Base-by-base conservation (phyloP, 495 filamentous ascomycete species). In the Pyrenula aspistea region DNA sequence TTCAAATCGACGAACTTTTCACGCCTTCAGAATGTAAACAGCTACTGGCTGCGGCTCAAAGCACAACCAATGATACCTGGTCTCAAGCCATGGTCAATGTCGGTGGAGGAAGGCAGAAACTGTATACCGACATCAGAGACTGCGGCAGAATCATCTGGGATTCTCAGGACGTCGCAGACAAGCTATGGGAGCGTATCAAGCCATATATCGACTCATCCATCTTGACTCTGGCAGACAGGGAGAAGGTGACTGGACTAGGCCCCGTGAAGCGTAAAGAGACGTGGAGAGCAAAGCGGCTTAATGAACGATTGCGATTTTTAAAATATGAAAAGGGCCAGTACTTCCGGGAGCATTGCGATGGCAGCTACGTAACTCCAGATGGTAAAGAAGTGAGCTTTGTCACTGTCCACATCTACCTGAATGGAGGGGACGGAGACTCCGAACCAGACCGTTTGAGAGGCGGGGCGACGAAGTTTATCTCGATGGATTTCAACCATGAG, bases 401-500 rank as follows among this genome's bases (percentile, higher is more conserved):
- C 61, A 95, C 91, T 0, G 68, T 95, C 23, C 91, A 96, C 57
- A 67, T 95, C 15, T 96, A 95, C 67, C 76, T 96, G 53, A 91
- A 87, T 64, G 76, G 83, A 48, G 70, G 73, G 1, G 73, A 68
- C n/a, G 71, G 72, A 50, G 76, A 71, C 20, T 52, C 71, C 21
- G 70, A 75, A 59, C 64, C 57, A 48, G 63, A 60, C 2, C 47
- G 24, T 3, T 62, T 53, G 23, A 61, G 62, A 59, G 25, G 67
- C 60, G 22, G 75, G 73, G 25, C 63, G 11, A 67, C 65, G 2
- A 63, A 56, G 8, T 67, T 67, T 53, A 62, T 62, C 42, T 58
- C 60, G 11, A n/a, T 57, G n/a, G 51, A 60, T 25, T 55, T 55
- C 53, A 10, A 10, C 22, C 8, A 20, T 19, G 19, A 24, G n/a